phyloP scores from a whole-genome alignment of 169 alveolate species.

The Cryptosporidium ryanae region DNA sequence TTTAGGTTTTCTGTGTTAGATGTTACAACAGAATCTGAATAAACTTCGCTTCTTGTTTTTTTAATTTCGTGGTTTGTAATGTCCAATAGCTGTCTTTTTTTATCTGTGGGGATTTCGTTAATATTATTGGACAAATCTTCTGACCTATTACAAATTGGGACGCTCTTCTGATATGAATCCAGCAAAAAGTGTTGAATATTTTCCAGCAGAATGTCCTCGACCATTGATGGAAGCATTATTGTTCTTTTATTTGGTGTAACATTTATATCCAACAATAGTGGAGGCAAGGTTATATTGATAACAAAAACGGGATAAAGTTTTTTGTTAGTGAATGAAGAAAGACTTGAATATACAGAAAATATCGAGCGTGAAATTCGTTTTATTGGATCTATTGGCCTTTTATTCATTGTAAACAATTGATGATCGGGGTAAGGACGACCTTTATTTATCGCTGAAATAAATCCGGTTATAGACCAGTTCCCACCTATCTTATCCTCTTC shows the following conservation, averaged over 20 bases:
- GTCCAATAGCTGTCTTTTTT: neutral
- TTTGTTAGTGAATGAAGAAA: slow-evolving; percentile 31
- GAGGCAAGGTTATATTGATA: slow-evolving; percentile 44
- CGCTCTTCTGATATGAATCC: slow-evolving; percentile 21
- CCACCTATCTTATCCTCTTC: slow-evolving; percentile 45
- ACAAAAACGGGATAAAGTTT: slow-evolving; percentile 66
- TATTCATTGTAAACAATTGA: slow-evolving; percentile 45
- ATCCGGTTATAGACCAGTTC: slow-evolving; percentile 39
- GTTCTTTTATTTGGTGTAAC: slow-evolving; percentile 65
- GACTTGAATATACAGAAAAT: slow-evolving; percentile 37
- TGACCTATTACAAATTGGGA: slow-evolving; percentile 23
- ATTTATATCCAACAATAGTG: slow-evolving; percentile 32
- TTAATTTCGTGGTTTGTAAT: neutral
- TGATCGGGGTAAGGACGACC: slow-evolving; percentile 68
- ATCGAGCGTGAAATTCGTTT: slow-evolving; percentile 39
- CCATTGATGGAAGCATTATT: slow-evolving; percentile 46
- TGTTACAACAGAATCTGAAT: neutral
- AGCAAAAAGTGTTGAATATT: slow-evolving; percentile 24
- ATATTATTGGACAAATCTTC: neutral
- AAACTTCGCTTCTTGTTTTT: neutral
- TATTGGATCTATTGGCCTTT: slow-evolving; percentile 39
- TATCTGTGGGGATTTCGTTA: neutral
- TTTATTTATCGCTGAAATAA: slow-evolving; percentile 57
- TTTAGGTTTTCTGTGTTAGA: too few species aligned
- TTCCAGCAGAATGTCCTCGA: slow-evolving; percentile 26